These are phyloP conservation scores for Rhododendron henanense DNA, from an alignment of 148 eudicot species.

Conservation along the genomic window DNA sequence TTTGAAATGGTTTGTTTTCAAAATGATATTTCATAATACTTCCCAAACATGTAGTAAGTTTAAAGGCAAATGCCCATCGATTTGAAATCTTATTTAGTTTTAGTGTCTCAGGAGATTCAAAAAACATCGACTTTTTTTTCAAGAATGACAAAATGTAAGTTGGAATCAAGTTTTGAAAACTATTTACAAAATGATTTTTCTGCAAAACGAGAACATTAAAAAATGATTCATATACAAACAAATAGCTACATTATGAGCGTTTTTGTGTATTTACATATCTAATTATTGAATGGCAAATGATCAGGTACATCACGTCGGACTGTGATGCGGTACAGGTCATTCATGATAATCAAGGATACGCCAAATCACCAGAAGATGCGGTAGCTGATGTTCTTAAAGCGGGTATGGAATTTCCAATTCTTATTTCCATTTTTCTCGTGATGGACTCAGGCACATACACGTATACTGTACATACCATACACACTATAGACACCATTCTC, in stretches of 20 bases:
- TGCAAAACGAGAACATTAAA: neutral
- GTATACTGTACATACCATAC: neutral
- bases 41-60: no score
- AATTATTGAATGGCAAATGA: conserved; percentile 13
- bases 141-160: no score
- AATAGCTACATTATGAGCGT: neutral
- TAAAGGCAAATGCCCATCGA: no score
- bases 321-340: conserved; percentile 86
- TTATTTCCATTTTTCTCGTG: neutral
- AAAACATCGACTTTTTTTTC: neutral
- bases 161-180: neutral
- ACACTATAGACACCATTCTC: neutral
- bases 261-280: neutral
- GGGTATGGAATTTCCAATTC: conserved; percentile 32
- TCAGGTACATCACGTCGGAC: conserved; percentile 85
- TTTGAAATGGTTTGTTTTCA: neutral
- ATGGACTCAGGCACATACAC: neutral
- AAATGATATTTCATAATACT: no score
- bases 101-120: no score
- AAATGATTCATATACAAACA: neutral
- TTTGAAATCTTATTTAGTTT: no score
- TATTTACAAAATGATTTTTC: neutral
- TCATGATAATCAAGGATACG: conserved; percentile 59
- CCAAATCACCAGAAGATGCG: conserved; percentile 79
- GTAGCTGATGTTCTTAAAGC: conserved; percentile 81